Percentiles rank a stretch among this genome's conserved stretches.
These are phyloP conservation scores for Crithidia brevicula DNA, from an alignment of 208 protist species.

Conservation along the genomic window DNA sequence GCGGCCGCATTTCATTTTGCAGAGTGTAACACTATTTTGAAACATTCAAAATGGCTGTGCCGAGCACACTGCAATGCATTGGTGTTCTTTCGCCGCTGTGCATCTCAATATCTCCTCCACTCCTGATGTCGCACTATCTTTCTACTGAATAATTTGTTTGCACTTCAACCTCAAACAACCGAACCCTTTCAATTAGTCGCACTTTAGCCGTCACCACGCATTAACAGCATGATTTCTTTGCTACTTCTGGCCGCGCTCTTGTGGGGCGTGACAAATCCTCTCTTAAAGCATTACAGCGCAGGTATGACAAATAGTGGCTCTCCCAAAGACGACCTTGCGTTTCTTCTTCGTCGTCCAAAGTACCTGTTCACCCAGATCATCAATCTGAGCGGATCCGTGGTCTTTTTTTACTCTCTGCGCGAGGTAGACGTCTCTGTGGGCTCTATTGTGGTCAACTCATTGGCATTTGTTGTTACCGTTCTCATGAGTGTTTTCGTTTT, in stretches of 20 bases:
- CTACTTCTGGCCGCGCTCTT: constrained; percentile 74
- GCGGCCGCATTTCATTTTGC: too few species aligned
- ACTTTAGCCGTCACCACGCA: neutral
- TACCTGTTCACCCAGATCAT: constrained; percentile 68
- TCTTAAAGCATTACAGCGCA: constrained; percentile 81
- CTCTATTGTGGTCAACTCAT: constrained; percentile 82
- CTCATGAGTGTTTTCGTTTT: constrained; percentile 75
- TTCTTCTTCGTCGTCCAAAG: constrained; percentile 69
- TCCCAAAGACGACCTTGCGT: constrained; percentile 57
- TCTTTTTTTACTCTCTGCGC: constrained; percentile 79
- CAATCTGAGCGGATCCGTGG: constrained; percentile 76
- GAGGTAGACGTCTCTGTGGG: constrained; percentile 82
- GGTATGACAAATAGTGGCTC: constrained; percentile 65
- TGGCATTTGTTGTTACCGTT: constrained; percentile 85
- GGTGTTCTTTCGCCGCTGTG: too few species aligned
- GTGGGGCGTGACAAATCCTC: constrained; percentile 86
- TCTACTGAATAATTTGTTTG: too few species aligned
- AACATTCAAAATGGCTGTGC: too few species aligned
- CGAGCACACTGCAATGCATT: too few species aligned
- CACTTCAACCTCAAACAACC: too few species aligned
- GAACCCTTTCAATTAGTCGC: neutral
- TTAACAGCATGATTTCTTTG: constrained; percentile 55
- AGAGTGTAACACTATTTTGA: too few species aligned
- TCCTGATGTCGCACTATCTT: too few species aligned
- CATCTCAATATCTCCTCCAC: too few species aligned